Percentiles rank a stretch among this genome's conserved stretches.
These are phyloP conservation scores for Aspergillus asperescens DNA, from an alignment of 495 filamentous ascomycete species.

Conservation along the genomic window DNA sequence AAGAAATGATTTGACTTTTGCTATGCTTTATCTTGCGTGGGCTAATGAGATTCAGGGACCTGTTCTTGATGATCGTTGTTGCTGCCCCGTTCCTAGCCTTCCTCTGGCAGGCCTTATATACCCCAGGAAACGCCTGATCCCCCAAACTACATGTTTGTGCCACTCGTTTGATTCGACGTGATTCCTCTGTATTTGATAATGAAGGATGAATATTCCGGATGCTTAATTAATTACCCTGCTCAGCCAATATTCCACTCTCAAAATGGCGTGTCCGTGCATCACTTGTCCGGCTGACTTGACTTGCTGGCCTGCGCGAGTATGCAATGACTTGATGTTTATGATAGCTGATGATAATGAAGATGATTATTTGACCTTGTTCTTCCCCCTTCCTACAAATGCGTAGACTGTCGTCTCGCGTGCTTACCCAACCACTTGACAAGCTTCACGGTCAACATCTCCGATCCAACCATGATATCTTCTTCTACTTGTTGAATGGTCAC, in stretches of 20 bases:
- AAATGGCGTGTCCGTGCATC: slow-evolving; percentile 15
- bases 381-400: neutral
- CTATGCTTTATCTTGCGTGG: slow-evolving; percentile 3
- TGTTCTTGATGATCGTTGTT: slow-evolving; percentile 32
- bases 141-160: slow-evolving; percentile 9
- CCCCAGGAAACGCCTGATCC: slow-evolving; percentile 21
- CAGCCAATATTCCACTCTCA: slow-evolving; percentile 23
- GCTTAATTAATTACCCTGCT: slow-evolving; percentile 4
- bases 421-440: neutral
- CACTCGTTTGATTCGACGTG: slow-evolving; percentile 25
- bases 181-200: slow-evolving; percentile 43
- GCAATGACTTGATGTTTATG: slow-evolving; percentile 17
- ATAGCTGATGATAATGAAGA: slow-evolving; percentile 22
- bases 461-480: neutral
- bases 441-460: neutral
- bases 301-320: slow-evolving; percentile 8
- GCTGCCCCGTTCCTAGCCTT: slow-evolving; percentile 28
- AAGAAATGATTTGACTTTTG: neutral
- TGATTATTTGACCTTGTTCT: slow-evolving; percentile 2
- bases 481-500: neutral
- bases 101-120: slow-evolving; percentile 28
- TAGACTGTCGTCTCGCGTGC: neutral
- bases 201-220: slow-evolving; percentile 13
- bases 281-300: neutral
- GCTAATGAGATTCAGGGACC: slow-evolving; percentile 33